Evolutionary conservation across 2,329 filamentous ascomycete genomes (phyloP), one percentile per base, ranked within the genome.

Genomic region (Penicillium thymicola): DNA sequence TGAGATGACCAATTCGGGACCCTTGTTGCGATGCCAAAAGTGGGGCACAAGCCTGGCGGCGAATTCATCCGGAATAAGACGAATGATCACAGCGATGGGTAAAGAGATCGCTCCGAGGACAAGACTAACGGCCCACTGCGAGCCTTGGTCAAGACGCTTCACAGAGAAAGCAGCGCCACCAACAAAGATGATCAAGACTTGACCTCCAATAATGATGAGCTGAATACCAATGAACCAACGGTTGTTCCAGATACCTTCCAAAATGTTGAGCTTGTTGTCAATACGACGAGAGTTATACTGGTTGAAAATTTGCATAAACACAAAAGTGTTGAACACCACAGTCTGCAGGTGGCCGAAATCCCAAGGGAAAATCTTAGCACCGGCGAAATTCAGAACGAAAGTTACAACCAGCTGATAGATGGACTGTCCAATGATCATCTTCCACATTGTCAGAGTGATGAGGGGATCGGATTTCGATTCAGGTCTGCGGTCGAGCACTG

Each of bases 101-200:
- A 90, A 75, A 0, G 86, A 87, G 13, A 90, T 68, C 21, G 83
- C 76, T 28, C 88, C 88, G 28, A 90, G 81, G 1, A 89, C 79
- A 54, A 90, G 77, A 32, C 86, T 89, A 73, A 87, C 85, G 7
- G 79, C 87, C 88, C 88, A 90, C 60, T 89, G 85, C 6, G 80
- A 72, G 23, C 83, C 85, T n/a, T 82, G 81, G 53, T 63, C 43
- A n/a, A 90, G 78, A 0, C 78, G 79, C 8, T 74, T 75, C 1
- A 87, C 85, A 11, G 84, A 82, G 67, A 91, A 89, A 0, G 87
- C 87, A 28, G 79, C 75, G 7, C 87, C 86, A 60, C 88, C 88
- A 57, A 89, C 81, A 64, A 88, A 88, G 57, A 90, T 79, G 66
- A 90, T 90, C 71, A 89, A 70, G n/a, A 87, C 79, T 67, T 90